Evolutionary conservation across 2,329 filamentous ascomycete species (phyloP).

Genomic region (Rasamsonia emersonii): DNA sequence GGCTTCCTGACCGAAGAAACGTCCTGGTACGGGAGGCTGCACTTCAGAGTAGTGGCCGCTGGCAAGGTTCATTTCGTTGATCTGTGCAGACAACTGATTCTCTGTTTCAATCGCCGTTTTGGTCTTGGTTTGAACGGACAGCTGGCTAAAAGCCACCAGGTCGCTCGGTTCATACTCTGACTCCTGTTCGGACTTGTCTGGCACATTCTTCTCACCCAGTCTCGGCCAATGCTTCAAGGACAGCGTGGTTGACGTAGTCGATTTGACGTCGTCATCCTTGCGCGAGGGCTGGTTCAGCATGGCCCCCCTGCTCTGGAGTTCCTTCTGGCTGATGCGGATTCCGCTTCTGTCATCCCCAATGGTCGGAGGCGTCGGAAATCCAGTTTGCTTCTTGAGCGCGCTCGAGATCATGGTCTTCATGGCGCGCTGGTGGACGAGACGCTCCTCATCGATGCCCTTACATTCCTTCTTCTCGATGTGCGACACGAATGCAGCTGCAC

Average conservation of each 20-base stretch:
- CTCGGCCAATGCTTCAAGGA: conserved; percentile 19
- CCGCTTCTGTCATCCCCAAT: conserved; percentile 13
- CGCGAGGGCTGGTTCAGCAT: conserved; percentile 12
- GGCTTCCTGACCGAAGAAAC: too few species aligned
- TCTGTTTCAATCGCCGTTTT: background rate
- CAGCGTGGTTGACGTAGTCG: conserved; percentile 5
- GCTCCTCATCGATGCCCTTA: conserved; percentile 27
- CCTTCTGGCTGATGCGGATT: conserved; percentile 11
- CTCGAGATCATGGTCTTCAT: conserved; percentile 42
- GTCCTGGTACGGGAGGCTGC: too few species aligned
- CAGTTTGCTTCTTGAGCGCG: conserved; percentile 13
- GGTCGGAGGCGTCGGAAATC: conserved; percentile 1
- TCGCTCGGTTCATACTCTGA: conserved; percentile 8
- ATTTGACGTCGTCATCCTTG: conserved; percentile 4
- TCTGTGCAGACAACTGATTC: background rate
- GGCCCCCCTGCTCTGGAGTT: conserved; percentile 10
- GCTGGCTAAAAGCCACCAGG: conserved; percentile 14
- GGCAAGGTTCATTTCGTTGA: background rate
- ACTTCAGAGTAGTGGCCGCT: background rate
- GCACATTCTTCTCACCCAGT: conserved; percentile 5
- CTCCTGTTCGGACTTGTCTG: too few species aligned
- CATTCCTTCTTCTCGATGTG: conserved; percentile 50
- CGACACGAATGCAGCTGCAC: conserved; percentile 41
- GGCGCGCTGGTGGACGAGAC: conserved; percentile 42
- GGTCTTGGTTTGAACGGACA: too few species aligned